Percentiles rank a stretch among this genome's conserved stretches.
These are phyloP conservation scores for Erysimum cheiranthoides DNA, from an alignment of 345 rosid genomes.

Conservation along the genomic window DNA sequence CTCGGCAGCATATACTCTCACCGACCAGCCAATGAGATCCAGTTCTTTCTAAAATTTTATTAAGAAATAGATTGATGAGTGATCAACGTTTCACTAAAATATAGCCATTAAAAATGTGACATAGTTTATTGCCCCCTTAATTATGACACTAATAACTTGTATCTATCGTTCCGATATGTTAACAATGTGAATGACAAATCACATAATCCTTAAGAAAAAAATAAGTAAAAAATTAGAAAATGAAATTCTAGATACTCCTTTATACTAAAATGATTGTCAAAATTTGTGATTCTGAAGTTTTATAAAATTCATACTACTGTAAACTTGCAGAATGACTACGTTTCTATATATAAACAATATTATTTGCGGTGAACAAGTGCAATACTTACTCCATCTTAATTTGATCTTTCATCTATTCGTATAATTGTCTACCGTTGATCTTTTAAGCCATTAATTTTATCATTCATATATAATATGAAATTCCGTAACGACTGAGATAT, in stretches of 20 bases:
- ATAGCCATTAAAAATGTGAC: neutral
- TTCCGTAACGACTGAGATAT: neutral
- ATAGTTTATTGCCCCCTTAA: neutral
- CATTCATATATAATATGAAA: neutral
- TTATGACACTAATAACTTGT: neutral
- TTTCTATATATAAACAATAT: no score
- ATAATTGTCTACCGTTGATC: neutral
- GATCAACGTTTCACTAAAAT: neutral
- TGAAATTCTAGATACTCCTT: neutral
- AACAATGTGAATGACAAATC: constrained; percentile 1
- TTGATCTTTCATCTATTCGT: neutral
- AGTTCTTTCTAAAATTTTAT: neutral
- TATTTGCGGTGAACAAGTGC: neutral
- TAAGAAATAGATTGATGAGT: no score
- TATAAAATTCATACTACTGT: no score
- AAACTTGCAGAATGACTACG: neutral
- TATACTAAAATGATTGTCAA: neutral
- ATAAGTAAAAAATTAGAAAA: neutral
- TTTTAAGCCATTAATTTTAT: neutral
- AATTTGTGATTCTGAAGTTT: neutral
- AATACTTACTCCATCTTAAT: neutral
- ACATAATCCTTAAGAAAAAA: neutral
- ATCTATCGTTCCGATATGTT: neutral
- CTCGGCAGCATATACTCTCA: neutral
- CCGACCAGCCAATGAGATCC: constrained; percentile 35